A percentile compares a stretch with the other conserved stretches of the same genome.
phyloP scores from a whole-genome alignment of 2,329 filamentous ascomycete genomes.

The Calonectria pteridis region DNA sequence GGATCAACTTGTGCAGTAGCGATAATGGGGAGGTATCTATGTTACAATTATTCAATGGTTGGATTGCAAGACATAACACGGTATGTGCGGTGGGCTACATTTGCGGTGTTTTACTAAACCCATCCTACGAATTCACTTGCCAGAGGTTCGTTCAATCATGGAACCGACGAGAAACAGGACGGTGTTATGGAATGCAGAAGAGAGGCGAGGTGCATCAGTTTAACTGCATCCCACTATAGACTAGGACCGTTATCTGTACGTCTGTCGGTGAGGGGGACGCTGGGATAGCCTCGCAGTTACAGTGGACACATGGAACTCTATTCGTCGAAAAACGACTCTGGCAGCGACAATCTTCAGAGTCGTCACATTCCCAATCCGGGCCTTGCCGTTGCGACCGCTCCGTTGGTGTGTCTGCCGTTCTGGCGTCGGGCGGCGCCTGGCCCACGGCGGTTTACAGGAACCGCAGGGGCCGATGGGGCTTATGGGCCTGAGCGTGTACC shows the following conservation, averaged over 20 bases:
- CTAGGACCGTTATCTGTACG: background rate
- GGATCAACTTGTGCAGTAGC: too few relatives aligned
- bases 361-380: background rate
- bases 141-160: background rate
- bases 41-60: too few relatives aligned
- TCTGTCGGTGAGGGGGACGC: background rate
- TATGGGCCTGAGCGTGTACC: background rate
- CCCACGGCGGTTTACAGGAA: background rate
- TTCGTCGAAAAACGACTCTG: background rate
- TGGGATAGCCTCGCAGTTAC: background rate
- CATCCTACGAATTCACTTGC: background rate
- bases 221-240: background rate
- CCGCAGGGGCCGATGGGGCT: background rate
- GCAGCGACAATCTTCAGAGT: background rate
- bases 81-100: background rate
- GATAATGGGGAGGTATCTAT: too few relatives aligned
- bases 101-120: background rate
- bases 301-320: slow-evolving; percentile 5
- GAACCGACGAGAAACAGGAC: background rate
- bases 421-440: background rate
- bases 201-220: background rate
- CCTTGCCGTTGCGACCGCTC: background rate
- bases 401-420: background rate
- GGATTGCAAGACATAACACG: background rate
- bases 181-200: background rate